These are phyloP conservation scores for Bassia scoparia DNA, from an alignment of 148 eudicot species.

Conservation along the genomic window DNA sequence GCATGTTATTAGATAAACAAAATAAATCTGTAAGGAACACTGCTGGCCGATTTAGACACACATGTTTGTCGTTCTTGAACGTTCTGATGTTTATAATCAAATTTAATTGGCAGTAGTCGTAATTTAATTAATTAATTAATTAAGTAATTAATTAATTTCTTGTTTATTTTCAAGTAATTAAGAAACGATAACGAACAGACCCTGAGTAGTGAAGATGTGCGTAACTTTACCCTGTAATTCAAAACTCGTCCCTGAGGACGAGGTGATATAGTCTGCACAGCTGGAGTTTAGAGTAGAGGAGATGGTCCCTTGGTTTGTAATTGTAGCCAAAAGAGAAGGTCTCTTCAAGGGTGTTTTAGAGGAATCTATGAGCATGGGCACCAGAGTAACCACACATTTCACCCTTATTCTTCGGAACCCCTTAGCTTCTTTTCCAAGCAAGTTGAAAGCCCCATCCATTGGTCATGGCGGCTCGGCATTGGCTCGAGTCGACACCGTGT, in stretches of 20 bases:
- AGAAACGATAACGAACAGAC: too few species aligned
- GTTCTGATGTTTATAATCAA: too few species aligned
- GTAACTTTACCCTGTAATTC: slow-evolving; percentile 31
- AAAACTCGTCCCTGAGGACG: slow-evolving; percentile 32
- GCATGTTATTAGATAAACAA: too few species aligned
- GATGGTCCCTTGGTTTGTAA: background rate
- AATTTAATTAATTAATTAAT: too few species aligned
- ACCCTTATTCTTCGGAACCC: slow-evolving; percentile 30
- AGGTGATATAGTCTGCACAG: slow-evolving; percentile 30
- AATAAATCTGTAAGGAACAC: too few species aligned
- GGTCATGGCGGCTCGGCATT: slow-evolving; percentile 28
- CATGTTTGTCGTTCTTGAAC: too few species aligned
- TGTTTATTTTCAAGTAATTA: too few species aligned
- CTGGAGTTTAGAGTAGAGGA: slow-evolving; percentile 1
- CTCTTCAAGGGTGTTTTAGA: slow-evolving; percentile 39
- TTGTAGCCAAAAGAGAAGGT: slow-evolving; percentile 36
- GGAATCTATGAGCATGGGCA: slow-evolving; percentile 41
- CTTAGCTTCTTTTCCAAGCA: slow-evolving; percentile 31
- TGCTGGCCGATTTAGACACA: too few species aligned
- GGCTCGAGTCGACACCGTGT: slow-evolving; percentile 32
- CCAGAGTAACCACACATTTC: slow-evolving; percentile 43
- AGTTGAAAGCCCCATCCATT: slow-evolving; percentile 28
- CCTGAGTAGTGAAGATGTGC: background rate
- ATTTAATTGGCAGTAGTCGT: too few species aligned
- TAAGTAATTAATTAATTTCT: too few species aligned